Base-by-base conservation (phyloP, 1,284 basidiomycete species). In the Tetrapyrgos nigripes region DNA sequence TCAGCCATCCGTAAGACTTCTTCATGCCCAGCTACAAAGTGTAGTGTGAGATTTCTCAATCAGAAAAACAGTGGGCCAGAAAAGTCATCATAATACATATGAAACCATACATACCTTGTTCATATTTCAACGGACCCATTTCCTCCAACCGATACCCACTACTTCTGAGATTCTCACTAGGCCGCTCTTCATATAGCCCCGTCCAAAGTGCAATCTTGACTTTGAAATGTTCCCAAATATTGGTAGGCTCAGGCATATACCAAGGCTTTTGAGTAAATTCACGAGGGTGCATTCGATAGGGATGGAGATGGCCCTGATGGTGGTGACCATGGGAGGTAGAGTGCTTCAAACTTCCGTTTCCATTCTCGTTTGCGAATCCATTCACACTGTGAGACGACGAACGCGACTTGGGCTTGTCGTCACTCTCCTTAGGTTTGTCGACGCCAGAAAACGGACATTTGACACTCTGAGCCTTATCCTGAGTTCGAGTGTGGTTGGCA, bases 71-170 rank as follows among this genome's bases (percentile, higher is more conserved):
- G n/a, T n/a, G n/a, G n/a, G n/a, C n/a, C n/a, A n/a, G n/a, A n/a
- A n/a, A n/a, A n/a, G n/a, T n/a, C n/a, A n/a, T n/a, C n/a, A n/a
- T n/a, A n/a, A n/a, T n/a, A n/a, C n/a, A n/a, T n/a, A n/a, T n/a
- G n/a, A n/a, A n/a, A n/a, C n/a, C n/a, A n/a, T n/a, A 49, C 47
- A n/a, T 31, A 49, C 47, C 26, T 9, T 28, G 11, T 17, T 49
- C 47, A 17, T 4, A 49, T 28, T 28, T 49, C 6, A 28, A 3
- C 26, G 47, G 47, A 3, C 50, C 77, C 67, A 79, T 58, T 65
- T 80, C 77, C 62, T 81, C 77, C 13, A 80, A 57, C 4, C 75
- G 67, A 63, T 79, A 81, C 27, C 79, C 79, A 5, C 67, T 63
- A 49, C 45, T 49, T 19, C 28, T 54, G 11, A 40, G 28, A 5